phyloP scores from a whole-genome alignment of 2,329 filamentous ascomycete genomes.

The Paracamarosporium sp. region DNA sequence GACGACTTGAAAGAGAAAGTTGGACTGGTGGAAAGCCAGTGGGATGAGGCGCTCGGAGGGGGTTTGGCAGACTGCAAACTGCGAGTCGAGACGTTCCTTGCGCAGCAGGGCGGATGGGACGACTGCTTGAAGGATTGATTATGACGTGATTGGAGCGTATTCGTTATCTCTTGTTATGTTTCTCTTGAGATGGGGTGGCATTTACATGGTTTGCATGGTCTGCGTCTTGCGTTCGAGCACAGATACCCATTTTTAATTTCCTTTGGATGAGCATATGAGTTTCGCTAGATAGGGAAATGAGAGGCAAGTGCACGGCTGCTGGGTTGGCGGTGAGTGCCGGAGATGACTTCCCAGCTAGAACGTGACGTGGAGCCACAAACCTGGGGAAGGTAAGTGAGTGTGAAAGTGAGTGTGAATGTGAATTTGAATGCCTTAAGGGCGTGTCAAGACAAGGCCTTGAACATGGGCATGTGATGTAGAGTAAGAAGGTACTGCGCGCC shows the following conservation, averaged over 20 bases:
- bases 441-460: neutral
- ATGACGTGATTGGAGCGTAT: neutral
- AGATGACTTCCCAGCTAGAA: neutral
- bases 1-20: constrained; percentile 94
- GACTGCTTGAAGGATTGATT: constrained; percentile 59
- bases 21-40: constrained; percentile 86
- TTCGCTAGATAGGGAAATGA: constrained; percentile 11
- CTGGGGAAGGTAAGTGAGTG: neutral
- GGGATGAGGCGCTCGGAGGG: constrained; percentile 84
- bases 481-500: neutral
- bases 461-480: neutral
- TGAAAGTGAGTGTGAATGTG: neutral
- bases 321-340: constrained; percentile 5
- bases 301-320: neutral
- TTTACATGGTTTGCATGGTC: constrained; percentile 22
- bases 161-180: neutral
- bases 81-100: constrained; percentile 74
- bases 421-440: neutral
- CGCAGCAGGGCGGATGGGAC: constrained; percentile 86
- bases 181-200: neutral
- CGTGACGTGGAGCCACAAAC: constrained; percentile 7
- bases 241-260: constrained; percentile 43
- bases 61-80: constrained; percentile 76
- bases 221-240: constrained; percentile 31
- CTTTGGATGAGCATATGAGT: constrained; percentile 9